Conservation (phyloP, 2,329 filamentous ascomycete species). For the Madurella mycetomatis region DNA sequence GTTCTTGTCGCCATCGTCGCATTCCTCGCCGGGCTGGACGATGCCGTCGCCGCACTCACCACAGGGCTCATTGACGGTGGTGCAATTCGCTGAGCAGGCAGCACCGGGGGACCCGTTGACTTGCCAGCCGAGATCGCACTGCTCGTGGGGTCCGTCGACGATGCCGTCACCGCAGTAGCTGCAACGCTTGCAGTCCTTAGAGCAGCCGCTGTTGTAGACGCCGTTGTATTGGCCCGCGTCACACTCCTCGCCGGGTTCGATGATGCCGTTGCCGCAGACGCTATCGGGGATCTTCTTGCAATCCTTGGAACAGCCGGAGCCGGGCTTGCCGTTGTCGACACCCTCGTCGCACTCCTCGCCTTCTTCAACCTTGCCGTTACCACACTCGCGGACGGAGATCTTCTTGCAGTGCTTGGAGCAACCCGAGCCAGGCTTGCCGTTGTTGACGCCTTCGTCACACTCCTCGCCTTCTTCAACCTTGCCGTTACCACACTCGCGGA, state of each 20-base stretch:
- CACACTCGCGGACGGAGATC: not conserved
- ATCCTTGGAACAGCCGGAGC: too few relatives aligned
- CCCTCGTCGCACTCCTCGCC: constrained; percentile 5
- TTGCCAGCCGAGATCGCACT: constrained; percentile 20
- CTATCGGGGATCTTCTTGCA: not conserved
- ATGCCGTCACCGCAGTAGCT: constrained; percentile 20
- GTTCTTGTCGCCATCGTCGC: constrained; percentile 17
- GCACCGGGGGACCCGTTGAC: constrained; percentile 16
- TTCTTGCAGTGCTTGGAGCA: constrained; percentile 7
- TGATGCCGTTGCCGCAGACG: constrained; percentile 11
- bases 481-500: constrained; percentile 5
- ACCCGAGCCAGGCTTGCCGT: constrained; percentile 6
- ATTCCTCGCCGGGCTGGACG: constrained; percentile 17
- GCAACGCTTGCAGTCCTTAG: constrained; percentile 15
- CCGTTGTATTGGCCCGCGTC: constrained; percentile 15
- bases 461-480: constrained; percentile 3
- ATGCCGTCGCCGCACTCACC: constrained; percentile 15
- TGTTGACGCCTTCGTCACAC: constrained; percentile 7
- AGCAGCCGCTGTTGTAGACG: constrained; percentile 16
- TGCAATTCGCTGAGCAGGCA: constrained; percentile 16
- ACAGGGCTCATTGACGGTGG: constrained; percentile 4
- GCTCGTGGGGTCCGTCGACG: constrained; percentile 7
- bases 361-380: not conserved
- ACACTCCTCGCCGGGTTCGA: constrained; percentile 11
- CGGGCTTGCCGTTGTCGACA: constrained; percentile 6